Evolutionary conservation across 306 rosid genomes (phyloP), one percentile per base, ranked within the genome.

Genomic region (Castanea crenata): DNA sequence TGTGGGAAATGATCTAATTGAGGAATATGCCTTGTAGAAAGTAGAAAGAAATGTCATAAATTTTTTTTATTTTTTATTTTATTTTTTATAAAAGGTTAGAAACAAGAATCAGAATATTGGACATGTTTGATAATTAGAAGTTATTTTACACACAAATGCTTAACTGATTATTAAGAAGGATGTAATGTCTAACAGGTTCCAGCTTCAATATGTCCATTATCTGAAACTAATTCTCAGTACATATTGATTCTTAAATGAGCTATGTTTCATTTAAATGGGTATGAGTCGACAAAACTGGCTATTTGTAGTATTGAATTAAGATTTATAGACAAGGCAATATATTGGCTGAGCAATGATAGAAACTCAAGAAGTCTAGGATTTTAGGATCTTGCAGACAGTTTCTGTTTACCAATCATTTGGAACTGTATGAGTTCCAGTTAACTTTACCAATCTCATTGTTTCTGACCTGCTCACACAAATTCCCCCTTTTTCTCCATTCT

Each of bases 381-480:
- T 32, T 76, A 57, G 46, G 70, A 52, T 74, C 80, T 69, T 75
- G 69, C 65, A 63, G 23, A 69, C 23, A 6, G 49, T 65, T 65
- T 65, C 49, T 32, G 25, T 32, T 31, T 6, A 44, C 46, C 49
- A 65, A 65, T 65, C 49, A 32, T 21, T 6, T 1, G 25, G 21
- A 65, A 32, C 20, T 32, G 10, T 2, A 7, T 34, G 20, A 59
- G 34, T 59, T 59, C 23, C 23, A 59, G 31, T 23, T 59, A 21
- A 49, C 54, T 12, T 49, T 23, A n/a, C 29, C 32, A 63, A 27
- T 16, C 41, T 63, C 69, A 63, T 14, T 18, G 44, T 27, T 15
- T 63, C 41, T 63, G 19, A 13, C 13, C 32, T 29, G 38, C 69
- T 12, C 16, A 15, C n/a, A 15, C 10, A 29, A 63, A 29, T 29